A percentile compares a stretch with the other conserved stretches of the same genome.
phyloP scores from a whole-genome alignment of 345 rosid genomes.

The Citrus inodora region DNA sequence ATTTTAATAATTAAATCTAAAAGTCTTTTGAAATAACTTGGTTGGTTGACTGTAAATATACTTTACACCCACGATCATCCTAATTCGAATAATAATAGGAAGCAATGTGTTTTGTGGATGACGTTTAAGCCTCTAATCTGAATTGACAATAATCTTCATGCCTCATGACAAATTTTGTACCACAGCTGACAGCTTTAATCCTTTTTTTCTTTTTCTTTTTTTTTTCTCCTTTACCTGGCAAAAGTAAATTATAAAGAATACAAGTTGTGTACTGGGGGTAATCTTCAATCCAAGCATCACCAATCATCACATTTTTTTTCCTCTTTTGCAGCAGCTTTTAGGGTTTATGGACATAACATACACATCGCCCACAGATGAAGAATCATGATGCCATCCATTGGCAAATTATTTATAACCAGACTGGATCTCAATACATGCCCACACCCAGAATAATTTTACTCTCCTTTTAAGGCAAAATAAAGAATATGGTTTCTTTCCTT shows the following conservation, averaged over 20 bases:
- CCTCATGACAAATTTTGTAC: neutral
- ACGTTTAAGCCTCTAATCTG: neutral
- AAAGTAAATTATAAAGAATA: neutral
- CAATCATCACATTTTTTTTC: conserved; percentile 33
- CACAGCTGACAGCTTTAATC: neutral
- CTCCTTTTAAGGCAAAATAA: conserved; percentile 5
- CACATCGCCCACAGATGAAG: conserved; percentile 45
- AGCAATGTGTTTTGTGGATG: too few relatives aligned
- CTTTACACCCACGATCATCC: too few relatives aligned
- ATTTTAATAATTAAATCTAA: too few relatives aligned
- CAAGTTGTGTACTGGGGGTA: neutral
- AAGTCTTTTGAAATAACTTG: too few relatives aligned
- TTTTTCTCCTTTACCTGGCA: too few relatives aligned
- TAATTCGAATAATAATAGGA: too few relatives aligned
- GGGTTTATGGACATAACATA: conserved; percentile 50
- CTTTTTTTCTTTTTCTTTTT: neutral
- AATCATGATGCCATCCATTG: conserved; percentile 50
- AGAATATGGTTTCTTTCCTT: neutral
- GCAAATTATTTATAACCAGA: conserved; percentile 26
- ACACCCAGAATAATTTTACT: conserved; percentile 1
- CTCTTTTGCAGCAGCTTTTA: conserved; percentile 52
- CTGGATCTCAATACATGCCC: conserved; percentile 20
- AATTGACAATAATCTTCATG: neutral
- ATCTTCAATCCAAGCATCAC: conserved; percentile 36
- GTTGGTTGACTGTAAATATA: too few relatives aligned